Evolutionary conservation across 176 grass and related monocot genomes (phyloP).

Genomic region (Typha latifolia): DNA sequence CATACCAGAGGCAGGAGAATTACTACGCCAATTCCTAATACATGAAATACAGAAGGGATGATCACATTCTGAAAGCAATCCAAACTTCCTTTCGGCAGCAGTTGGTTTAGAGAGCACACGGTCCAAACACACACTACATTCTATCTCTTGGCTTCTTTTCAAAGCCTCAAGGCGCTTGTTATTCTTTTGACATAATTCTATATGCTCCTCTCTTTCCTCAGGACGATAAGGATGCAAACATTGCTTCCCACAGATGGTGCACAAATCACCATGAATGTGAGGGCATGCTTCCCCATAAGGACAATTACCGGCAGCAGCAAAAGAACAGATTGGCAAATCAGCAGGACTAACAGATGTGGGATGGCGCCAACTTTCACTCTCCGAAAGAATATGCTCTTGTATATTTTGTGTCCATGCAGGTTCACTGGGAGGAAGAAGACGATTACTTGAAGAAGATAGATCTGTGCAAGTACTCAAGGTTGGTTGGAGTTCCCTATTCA

Average conservation of each 20-base stretch:
- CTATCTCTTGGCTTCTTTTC: conserved; percentile 76
- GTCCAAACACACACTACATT: conserved; percentile 79
- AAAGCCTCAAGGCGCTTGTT: conserved; percentile 50
- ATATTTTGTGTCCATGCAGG: background rate
- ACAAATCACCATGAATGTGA: conserved; percentile 59
- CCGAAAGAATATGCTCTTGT: conserved; percentile 1
- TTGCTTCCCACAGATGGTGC: conserved; percentile 50
- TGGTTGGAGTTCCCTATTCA: conserved; percentile 18
- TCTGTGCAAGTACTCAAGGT: background rate
- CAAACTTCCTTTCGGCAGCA: conserved; percentile 68
- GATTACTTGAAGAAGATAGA: background rate
- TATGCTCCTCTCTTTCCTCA: conserved; percentile 46
- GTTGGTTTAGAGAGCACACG: conserved; percentile 66
- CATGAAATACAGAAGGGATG: conserved; percentile 88
- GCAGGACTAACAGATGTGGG: conserved; percentile 22
- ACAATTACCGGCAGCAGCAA: conserved; percentile 67
- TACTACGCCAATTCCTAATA: conserved; percentile 86
- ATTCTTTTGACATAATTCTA: conserved; percentile 62
- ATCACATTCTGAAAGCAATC: conserved; percentile 79
- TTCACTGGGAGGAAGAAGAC: background rate
- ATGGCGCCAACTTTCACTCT: conserved; percentile 10
- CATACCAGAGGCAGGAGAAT: conserved; percentile 60
- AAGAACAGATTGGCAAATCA: conserved; percentile 60
- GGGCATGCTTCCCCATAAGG: conserved; percentile 61
- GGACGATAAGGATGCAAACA: conserved; percentile 54